Evolutionary conservation across 2,329 filamentous ascomycete genomes (phyloP).

Genomic region (Zymoseptoria crescenta): DNA sequence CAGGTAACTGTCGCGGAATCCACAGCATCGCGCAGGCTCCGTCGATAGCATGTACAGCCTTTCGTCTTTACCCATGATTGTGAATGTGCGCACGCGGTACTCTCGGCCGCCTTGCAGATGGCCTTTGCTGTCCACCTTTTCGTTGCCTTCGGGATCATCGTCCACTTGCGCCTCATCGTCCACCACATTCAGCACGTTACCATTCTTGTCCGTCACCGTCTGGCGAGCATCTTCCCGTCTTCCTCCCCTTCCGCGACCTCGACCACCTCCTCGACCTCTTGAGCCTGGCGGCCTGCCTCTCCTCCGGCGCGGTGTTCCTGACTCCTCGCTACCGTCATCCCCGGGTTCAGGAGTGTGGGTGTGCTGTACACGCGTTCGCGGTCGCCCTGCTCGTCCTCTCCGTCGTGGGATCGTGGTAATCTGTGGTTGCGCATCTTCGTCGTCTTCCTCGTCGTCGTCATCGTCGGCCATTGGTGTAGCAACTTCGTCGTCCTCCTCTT

Average conservation of each 20-base stretch:
- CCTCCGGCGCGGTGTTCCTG: conserved; percentile 43
- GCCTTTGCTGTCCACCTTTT: conserved; percentile 86
- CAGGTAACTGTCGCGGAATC: conserved; percentile 94
- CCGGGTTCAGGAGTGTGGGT: conserved; percentile 57
- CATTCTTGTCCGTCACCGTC: conserved; percentile 86
- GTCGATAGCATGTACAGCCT: conserved; percentile 97
- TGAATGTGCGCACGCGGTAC: conserved; percentile 94
- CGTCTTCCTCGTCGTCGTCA: conserved; percentile 26
- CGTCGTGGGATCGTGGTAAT: conserved; percentile 33
- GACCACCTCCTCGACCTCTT: conserved; percentile 39
- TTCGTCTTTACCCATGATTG: conserved; percentile 72
- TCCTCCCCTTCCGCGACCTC: conserved; percentile 64
- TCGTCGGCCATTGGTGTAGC: conserved; percentile 22
- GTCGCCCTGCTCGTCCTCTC: conserved; percentile 31
- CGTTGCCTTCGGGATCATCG: conserved; percentile 79
- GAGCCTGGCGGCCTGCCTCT: conserved; percentile 40
- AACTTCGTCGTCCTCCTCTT: conserved; percentile 18
- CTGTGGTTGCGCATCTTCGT: conserved; percentile 20
- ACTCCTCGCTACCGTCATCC: conserved; percentile 39
- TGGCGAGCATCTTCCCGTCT: conserved; percentile 75
- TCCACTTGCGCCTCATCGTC: conserved; percentile 88
- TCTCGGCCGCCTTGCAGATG: conserved; percentile 76
- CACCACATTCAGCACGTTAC: conserved; percentile 80
- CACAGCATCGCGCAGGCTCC: conserved; percentile 90
- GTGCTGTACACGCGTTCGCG: conserved; percentile 54